phyloP scores from a whole-genome alignment of 148 eudicot genomes.

The Cornus controversa region DNA sequence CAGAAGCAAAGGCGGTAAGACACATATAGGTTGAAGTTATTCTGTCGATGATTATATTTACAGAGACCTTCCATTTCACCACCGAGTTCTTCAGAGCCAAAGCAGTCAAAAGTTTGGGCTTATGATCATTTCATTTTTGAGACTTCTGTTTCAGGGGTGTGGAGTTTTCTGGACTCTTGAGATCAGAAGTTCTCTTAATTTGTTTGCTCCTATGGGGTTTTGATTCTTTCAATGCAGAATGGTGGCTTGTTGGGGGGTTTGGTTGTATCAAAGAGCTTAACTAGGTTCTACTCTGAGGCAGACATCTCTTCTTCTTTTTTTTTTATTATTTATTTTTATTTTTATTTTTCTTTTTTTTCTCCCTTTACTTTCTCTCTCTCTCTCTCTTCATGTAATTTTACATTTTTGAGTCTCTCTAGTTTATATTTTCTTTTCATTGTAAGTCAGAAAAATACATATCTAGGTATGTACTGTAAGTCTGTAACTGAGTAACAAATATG shows the following conservation, averaged over 20 bases:
- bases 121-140: neutral
- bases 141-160: neutral
- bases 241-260: neutral
- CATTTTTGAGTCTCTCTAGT: neutral
- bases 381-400: neutral
- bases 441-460: neutral
- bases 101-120: neutral
- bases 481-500: neutral
- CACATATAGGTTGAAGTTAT: neutral
- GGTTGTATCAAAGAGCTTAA: neutral
- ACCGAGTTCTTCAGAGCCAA: neutral
- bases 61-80: conserved; percentile 1
- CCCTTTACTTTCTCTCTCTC: too few relatives aligned
- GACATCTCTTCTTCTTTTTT: neutral
- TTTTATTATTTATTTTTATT: too few relatives aligned
- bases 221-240: neutral
- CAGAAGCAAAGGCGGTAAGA: conserved; percentile 60
- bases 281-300: neutral
- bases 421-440: too few relatives aligned
- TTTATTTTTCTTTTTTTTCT: too few relatives aligned
- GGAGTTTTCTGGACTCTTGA: too few relatives aligned
- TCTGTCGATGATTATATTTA: neutral
- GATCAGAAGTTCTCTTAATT: too few relatives aligned
- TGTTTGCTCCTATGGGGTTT: neutral
- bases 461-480: neutral